Percentiles rank a stretch among this genome's conserved stretches.
Evolutionary conservation across 345 rosid genomes (phyloP).

Genomic region (Barbarea vulgaris): DNA sequence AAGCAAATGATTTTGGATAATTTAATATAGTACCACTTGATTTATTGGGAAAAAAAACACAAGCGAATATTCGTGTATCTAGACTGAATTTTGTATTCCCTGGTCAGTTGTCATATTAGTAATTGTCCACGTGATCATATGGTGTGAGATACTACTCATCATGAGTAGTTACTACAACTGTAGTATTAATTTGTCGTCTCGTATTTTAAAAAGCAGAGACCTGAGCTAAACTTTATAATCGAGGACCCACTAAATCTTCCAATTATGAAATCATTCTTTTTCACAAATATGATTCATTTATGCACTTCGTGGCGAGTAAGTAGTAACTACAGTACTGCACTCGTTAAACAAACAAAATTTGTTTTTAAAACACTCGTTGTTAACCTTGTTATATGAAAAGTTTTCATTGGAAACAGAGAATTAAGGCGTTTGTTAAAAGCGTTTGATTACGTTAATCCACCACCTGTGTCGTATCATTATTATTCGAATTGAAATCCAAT

Average conservation of each 20-base stretch:
- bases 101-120: background rate
- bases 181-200: background rate
- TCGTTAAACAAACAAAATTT: too few species aligned
- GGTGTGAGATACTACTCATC: background rate
- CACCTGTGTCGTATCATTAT: background rate
- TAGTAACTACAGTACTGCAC: background rate
- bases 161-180: background rate
- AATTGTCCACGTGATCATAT: background rate
- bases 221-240: background rate
- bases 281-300: background rate
- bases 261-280: background rate
- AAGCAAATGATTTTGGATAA: too few species aligned
- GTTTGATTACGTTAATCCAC: background rate
- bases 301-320: background rate
- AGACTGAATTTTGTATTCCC: background rate
- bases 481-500: background rate
- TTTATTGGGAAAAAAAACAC: background rate
- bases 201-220: background rate
- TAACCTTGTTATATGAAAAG: too few species aligned
- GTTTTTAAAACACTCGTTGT: too few species aligned
- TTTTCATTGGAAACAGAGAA: background rate
- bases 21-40: too few species aligned
- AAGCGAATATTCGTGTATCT: background rate
- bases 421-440: background rate
- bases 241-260: constrained; percentile 13